Evolutionary conservation across 768 basidiomycete genomes (phyloP).

Genomic region (Megacollybia marginata): DNA sequence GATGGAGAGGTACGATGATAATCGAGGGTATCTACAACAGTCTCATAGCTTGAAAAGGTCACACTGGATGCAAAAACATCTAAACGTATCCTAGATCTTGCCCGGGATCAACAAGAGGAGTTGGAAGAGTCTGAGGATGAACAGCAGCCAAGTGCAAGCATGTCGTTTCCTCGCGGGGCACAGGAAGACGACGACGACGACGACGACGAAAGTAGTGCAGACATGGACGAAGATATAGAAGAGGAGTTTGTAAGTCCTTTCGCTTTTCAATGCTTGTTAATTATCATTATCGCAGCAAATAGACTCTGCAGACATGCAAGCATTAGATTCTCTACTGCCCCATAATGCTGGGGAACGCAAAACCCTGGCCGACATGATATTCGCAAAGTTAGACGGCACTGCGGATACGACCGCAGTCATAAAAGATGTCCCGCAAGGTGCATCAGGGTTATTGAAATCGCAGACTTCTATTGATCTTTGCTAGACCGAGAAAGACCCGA

Average conservation of each 20-base stretch:
- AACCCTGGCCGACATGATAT: slow-evolving; percentile 95
- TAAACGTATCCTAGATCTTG: slow-evolving; percentile 83
- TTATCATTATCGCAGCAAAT: slow-evolving; percentile 53
- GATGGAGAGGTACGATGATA: slow-evolving; percentile 30
- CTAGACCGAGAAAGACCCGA: slow-evolving; percentile 53
- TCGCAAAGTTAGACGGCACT: slow-evolving; percentile 74
- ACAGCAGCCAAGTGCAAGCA: slow-evolving; percentile 35
- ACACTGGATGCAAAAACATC: slow-evolving; percentile 79
- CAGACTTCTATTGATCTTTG: background rate
- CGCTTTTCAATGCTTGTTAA: slow-evolving; percentile 3
- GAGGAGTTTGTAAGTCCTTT: slow-evolving; percentile 49
- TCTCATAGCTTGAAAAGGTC: slow-evolving; percentile 30
- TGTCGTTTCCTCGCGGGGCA: background rate
- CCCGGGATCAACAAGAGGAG: slow-evolving; percentile 89
- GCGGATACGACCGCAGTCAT: slow-evolving; percentile 49
- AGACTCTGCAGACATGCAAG: slow-evolving; percentile 82
- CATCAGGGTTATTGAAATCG: background rate
- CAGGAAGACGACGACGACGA: slow-evolving; percentile 40
- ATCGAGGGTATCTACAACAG: no score
- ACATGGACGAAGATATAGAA: slow-evolving; percentile 29
- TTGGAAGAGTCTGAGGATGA: slow-evolving; percentile 58
- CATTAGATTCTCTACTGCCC: slow-evolving; percentile 77
- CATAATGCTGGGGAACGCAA: slow-evolving; percentile 66
- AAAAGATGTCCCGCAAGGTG: slow-evolving; percentile 57
- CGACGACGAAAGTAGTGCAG: slow-evolving; percentile 46